Evolutionary conservation across 768 basidiomycete genomes (phyloP).

Genomic region (Russula foetens): DNA sequence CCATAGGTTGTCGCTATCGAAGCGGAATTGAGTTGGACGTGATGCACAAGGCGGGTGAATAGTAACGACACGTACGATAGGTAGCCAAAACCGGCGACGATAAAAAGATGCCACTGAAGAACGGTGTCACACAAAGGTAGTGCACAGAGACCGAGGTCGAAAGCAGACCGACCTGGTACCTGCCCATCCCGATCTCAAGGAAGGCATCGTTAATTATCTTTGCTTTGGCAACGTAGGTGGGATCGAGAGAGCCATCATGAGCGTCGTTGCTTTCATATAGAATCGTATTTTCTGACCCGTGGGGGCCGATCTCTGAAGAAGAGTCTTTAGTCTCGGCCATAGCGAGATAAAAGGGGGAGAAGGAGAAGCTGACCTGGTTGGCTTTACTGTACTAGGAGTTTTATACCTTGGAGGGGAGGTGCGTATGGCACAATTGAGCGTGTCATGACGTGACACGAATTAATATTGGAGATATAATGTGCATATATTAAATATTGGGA

Average conservation of each 20-base stretch:
- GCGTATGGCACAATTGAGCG: too few relatives aligned
- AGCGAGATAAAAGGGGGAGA: neutral
- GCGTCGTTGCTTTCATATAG: neutral
- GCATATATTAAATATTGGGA: too few relatives aligned
- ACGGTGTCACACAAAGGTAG: neutral
- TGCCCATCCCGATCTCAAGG: constrained; percentile 50
- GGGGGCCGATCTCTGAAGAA: neutral
- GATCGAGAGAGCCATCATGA: constrained; percentile 27
- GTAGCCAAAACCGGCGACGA: constrained; percentile 69
- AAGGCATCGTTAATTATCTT: constrained; percentile 38
- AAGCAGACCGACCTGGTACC: constrained; percentile 36
- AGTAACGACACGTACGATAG: constrained; percentile 43
- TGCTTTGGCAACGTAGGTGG: constrained; percentile 43
- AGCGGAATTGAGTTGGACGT: neutral
- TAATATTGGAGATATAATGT: too few relatives aligned
- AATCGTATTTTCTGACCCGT: neutral
- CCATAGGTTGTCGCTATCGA: constrained; percentile 63
- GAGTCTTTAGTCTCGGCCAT: constrained; percentile 7
- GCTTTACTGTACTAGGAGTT: neutral
- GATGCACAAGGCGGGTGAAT: neutral
- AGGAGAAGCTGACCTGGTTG: neutral
- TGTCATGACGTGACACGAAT: too few relatives aligned
- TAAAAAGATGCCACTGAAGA: constrained; percentile 49
- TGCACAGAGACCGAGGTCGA: neutral
- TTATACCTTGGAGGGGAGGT: neutral